Conservation (phyloP, 2,329 filamentous ascomycete genomes). For the Venturia oleaginea region DNA sequence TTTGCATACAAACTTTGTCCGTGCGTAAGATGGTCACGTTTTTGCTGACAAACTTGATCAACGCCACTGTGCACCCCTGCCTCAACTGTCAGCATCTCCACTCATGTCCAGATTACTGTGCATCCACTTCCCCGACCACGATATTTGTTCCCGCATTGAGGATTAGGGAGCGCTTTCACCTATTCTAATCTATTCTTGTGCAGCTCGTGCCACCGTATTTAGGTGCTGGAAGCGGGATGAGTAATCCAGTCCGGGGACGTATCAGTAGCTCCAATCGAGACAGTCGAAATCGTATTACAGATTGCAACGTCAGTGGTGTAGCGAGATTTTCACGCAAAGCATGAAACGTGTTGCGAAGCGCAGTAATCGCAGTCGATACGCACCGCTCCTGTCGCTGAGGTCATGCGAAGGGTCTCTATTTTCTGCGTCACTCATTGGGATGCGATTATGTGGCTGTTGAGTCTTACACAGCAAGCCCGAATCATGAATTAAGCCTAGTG, state of each 20-base stretch:
- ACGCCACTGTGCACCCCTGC: too few relatives aligned
- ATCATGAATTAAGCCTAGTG: not conserved
- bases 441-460: not conserved
- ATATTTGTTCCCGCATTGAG: not conserved
- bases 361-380: too few relatives aligned
- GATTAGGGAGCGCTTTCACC: not conserved
- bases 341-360: too few relatives aligned
- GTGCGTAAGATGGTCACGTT: too few relatives aligned
- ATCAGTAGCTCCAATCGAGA: not conserved
- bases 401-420: not conserved
- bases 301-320: not conserved
- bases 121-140: not conserved
- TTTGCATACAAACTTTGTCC: too few relatives aligned
- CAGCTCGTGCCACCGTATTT: too few relatives aligned
- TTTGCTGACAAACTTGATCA: too few relatives aligned
- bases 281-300: not conserved
- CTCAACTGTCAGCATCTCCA: too few relatives aligned
- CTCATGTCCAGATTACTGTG: not conserved
- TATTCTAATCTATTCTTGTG: too few relatives aligned
- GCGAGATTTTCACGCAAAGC: not conserved
- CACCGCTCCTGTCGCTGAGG: too few relatives aligned
- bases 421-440: not conserved
- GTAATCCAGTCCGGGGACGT: not conserved
- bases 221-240: not conserved
- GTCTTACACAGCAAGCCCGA: not conserved